Base-by-base conservation (phyloP, 352 stramenopile genomes). In the Phytopythium sindhum region DNA sequence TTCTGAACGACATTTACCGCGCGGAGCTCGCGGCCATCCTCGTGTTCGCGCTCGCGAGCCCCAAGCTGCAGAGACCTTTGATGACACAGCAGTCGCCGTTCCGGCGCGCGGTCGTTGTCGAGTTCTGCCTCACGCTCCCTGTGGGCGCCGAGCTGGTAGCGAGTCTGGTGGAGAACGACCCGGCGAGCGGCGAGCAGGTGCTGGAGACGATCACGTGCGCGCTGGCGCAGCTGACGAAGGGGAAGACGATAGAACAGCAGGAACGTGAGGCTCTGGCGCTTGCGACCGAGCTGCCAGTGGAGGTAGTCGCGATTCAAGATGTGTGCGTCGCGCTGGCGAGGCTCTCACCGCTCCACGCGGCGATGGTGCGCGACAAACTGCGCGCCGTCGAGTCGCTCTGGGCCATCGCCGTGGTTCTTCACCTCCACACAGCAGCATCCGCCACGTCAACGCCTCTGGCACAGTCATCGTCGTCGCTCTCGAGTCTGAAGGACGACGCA, bases 1-100 rank as follows among this genome's bases (percentile, higher is more conserved):
- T 90, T 48, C 57, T 70, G 35, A 79, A 78, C 48, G 66, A 73
- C 39, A 83, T 90, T 57, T 90, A 88, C 68, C 75, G 77, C 47
- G 64, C 77, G n/a, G 67, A 90, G 41, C 53, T 88, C n/a, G 69
- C 71, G 4, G 74, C 69, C 29, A 84, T 90, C 55, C 53, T 90
- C 29, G 75, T 77, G 42, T 69, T 79, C 14, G 56, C 67, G 6
- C 65, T 90, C 21, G 68, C 73, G n/a, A 78, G 69, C 48, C 23
- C 54, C 11, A 63, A 61, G 52, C 63, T 84, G 19, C 66, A 80
- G 48, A 12, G 21, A 24, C 45, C 45, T 0, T 33, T 5, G 24
- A 21, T 24, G 24, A 53, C 45, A 1, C 68, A 52, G 28, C 48
- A 64, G 21, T 52, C 63, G 51, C 57, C 51, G 6, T 69, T 69